Evolutionary conservation across 306 rosid species (phyloP), one percentile per base, ranked within the genome.

Genomic region (Lotus japonicus): DNA sequence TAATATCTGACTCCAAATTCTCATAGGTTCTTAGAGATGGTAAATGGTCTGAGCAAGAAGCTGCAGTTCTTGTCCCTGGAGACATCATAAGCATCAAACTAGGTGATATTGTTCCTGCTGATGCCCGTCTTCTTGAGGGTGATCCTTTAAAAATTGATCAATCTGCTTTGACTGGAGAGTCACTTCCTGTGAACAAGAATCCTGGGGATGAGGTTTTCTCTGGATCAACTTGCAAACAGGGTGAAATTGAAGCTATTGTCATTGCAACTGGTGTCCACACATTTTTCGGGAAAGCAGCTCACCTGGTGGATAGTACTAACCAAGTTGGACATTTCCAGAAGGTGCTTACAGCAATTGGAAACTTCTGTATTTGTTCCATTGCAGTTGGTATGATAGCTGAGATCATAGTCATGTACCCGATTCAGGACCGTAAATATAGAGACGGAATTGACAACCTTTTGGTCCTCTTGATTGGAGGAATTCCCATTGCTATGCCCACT

Each of bases 321-420:
- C 95, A 94, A 83, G 99, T 94, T 74, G 99, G 99, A n/a, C 99
- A 94, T 79, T 94, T 94, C 87, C 99, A 94, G 74, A 90, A 74
- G 75, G 99, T 94, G 66, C 97, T 94, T 58, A 82, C 95, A 0
- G 80, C 99, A 19, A 94, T 94, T 77, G 99, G 99, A 66, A 94
- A 94, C 85, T 94, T 94, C 81, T 94, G 99, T 67, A 94, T 94
- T 55, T 88, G 95, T 18, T 94, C 99, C 69, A 94, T 94, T 74
- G 99, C 97, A 2, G 35, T 90, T 61, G 99, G 99, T 66, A 90
- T 94, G 95, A 0, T 88, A 65, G 70, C 91, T 28, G 99, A 94
- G 88, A 78, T 94, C 62, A 9, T 94, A 68, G 99, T 94, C 71
- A 94, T 94, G 99, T 94, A 88, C 82, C 97, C 97, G 0, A 94